Percentiles rank a stretch among this genome's conserved stretches.
Evolutionary conservation across 805 yeast genomes (phyloP).

Genomic region (Lipomyces anomalus): DNA sequence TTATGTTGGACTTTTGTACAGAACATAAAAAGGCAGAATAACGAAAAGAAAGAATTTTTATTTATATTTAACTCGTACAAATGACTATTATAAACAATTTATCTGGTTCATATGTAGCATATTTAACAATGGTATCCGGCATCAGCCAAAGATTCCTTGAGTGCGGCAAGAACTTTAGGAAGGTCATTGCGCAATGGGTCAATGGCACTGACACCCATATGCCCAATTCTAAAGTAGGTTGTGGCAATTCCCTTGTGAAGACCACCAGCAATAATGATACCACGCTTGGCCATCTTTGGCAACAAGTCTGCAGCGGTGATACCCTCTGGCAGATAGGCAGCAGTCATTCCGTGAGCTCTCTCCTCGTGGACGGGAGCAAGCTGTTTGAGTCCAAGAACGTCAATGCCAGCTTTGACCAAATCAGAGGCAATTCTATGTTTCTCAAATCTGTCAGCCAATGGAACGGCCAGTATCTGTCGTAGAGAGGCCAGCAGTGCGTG

Average conservation of each 20-base stretch:
- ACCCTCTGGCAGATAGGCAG: constrained; percentile 74
- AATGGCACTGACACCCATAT: constrained; percentile 81
- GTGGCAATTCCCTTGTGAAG: constrained; percentile 73
- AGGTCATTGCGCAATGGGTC: constrained; percentile 52
- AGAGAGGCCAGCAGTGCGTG: constrained; percentile 76
- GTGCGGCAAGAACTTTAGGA: constrained; percentile 43
- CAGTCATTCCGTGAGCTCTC: constrained; percentile 86
- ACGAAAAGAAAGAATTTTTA: too few species aligned
- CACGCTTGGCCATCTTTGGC: constrained; percentile 50
- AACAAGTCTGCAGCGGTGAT: constrained; percentile 64
- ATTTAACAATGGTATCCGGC: too few species aligned
- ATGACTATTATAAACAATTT: too few species aligned
- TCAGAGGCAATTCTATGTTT: constrained; percentile 59
- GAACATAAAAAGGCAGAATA: too few species aligned
- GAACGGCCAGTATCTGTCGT: constrained; percentile 55
- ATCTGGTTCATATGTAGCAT: too few species aligned
- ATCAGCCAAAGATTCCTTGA: constrained; percentile 49
- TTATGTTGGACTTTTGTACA: too few species aligned
- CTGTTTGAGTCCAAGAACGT: constrained; percentile 57
- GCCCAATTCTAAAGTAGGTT: constrained; percentile 89
- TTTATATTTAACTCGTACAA: too few species aligned
- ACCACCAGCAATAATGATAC: constrained; percentile 83
- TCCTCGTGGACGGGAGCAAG: constrained; percentile 54
- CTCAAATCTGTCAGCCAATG: constrained; percentile 54
- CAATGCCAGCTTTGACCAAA: constrained; percentile 55